Evolutionary conservation across 192 early-diverging fungal genomes (phyloP).

Genomic region (Podila clonocystis): DNA sequence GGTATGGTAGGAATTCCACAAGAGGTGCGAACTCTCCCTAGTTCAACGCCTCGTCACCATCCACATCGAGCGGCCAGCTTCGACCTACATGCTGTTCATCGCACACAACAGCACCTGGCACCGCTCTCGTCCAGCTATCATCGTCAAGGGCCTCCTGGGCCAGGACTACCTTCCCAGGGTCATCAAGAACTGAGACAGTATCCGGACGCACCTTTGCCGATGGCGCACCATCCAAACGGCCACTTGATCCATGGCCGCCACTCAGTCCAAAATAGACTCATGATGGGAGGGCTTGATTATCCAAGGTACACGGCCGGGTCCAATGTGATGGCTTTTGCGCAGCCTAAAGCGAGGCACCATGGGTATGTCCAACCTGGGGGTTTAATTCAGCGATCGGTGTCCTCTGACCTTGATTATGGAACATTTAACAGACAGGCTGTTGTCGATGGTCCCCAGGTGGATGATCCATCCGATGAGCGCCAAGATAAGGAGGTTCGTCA

Average conservation of each 20-base stretch:
- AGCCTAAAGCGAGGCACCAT: not conserved
- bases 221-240: constrained; percentile 2
- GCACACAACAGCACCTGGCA: not conserved
- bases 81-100: not conserved
- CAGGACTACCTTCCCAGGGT: not conserved
- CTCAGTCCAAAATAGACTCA: constrained; percentile 4
- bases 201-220: not conserved
- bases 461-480: too few relatives aligned
- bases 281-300: not conserved
- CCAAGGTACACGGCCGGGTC: too few relatives aligned
- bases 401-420: not conserved
- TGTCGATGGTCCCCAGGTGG: too few relatives aligned
- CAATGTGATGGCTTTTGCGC: not conserved
- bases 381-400: not conserved
- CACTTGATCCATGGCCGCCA: constrained; percentile 15
- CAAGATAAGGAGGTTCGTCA: too few relatives aligned
- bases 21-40: not conserved
- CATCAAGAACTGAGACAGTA: not conserved
- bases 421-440: not conserved
- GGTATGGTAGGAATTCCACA: constrained; percentile 29
- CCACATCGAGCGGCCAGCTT: not conserved
- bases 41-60: not conserved
- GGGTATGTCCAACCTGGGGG: not conserved
- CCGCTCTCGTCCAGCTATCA: not conserved
- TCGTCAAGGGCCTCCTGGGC: not conserved